Base-by-base conservation (phyloP, 805 yeast species). In the Sugiyamaella valdiviana region DNA sequence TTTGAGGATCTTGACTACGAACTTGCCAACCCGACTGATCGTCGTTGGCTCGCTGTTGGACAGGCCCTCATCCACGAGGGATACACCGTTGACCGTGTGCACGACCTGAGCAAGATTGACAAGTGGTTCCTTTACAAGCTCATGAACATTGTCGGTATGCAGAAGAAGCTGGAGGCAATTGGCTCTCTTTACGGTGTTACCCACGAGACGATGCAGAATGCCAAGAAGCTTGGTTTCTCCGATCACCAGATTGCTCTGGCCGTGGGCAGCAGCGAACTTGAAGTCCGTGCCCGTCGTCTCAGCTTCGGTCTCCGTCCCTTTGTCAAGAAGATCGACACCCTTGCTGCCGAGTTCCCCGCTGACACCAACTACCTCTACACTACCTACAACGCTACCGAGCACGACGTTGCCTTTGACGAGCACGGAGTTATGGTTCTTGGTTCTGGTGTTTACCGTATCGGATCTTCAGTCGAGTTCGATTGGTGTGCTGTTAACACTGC, bases 401-500 rank as follows among this genome's bases (percentile, higher is more conserved):
- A 82, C 57, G 99, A 91, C 68, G 83, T 91, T 43, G 77, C 73
- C 40, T 93, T 91, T 64, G 79, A 84, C 61, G 98, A 91, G 51
- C 77, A 85, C 57, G 98, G 98, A 63, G 84, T 93, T 52, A 74
- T 93, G 80, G 98, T 91, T 37, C 76, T 91, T 60, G 99, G 98
- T 47, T 89, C 97, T n/a, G 98, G 99, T 74, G 99, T 93, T 45
- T 91, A 91, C 79, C 81, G 99, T 70, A 91, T 91, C 67, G 99
- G 99, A 51, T 90, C 97, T 1, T 89, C 97, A 26, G 99, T 91
- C 48, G 99, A 93, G 73, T 91, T 91, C 63, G 99, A 91, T 70
- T 91, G 99, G 99, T 91, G 99, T 77, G 99, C 98, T 48, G 99
- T 91, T 55, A 80, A 93, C 55, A 85, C 99, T 50, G 96, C 95